These are phyloP conservation scores for Russula ochroleuca DNA, from an alignment of 768 basidiomycete genomes.

Conservation along the genomic window DNA sequence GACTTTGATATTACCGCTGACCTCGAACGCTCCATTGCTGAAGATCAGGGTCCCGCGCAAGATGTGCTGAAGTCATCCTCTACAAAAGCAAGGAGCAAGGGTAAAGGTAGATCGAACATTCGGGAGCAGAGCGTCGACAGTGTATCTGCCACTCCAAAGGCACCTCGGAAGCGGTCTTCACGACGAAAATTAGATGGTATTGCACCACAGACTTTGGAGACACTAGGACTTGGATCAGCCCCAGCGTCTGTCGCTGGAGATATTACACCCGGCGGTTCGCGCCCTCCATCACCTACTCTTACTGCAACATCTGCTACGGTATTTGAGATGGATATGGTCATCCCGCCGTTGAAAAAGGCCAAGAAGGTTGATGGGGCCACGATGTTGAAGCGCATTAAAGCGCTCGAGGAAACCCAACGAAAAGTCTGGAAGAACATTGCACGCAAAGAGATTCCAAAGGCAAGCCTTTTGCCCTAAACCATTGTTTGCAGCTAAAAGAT, in stretches of 20 bases:
- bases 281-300: conserved; percentile 62
- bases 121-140: conserved; percentile 61
- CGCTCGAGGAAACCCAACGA: conserved; percentile 76
- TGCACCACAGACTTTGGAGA: conserved; percentile 49
- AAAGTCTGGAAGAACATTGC: conserved; percentile 92
- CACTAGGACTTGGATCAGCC: conserved; percentile 49
- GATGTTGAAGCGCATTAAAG: conserved; percentile 70
- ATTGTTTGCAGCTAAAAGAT: background rate
- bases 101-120: conserved; percentile 37
- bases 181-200: conserved; percentile 54
- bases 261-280: conserved; percentile 61
- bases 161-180: conserved; percentile 51
- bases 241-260: conserved; percentile 60
- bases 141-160: conserved; percentile 48
- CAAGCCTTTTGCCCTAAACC: conserved; percentile 31
- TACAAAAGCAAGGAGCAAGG: conserved; percentile 53
- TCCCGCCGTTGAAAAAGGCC: conserved; percentile 69
- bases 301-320: conserved; percentile 55
- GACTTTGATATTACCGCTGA: conserved; percentile 33
- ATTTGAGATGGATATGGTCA: conserved; percentile 65
- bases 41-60: conserved; percentile 44
- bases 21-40: conserved; percentile 39
- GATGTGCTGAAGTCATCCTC: conserved; percentile 16
- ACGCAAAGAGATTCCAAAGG: conserved; percentile 78
- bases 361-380: conserved; percentile 70